These are phyloP conservation scores for Ceratobasidium sp. DNA, from an alignment of 1,284 basidiomycete species.

Conservation along the genomic window DNA sequence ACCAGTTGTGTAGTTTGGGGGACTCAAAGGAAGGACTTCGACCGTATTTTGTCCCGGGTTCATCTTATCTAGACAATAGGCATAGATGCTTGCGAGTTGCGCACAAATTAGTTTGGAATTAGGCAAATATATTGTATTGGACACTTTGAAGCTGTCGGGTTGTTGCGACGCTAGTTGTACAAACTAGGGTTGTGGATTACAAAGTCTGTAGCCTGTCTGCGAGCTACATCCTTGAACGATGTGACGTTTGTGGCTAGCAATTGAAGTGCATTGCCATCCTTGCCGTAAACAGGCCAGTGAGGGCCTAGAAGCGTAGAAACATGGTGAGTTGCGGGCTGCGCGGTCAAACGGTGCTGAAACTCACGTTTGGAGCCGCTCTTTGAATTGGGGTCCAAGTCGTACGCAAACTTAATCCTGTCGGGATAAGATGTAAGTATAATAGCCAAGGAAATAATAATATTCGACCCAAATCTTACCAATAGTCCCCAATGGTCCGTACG, in stretches of 20 bases:
- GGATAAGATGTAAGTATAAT: background rate
- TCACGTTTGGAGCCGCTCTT: conserved; percentile 4
- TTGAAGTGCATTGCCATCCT: conserved; percentile 3
- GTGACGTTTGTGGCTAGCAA: conserved; percentile 28
- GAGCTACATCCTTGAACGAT: conserved; percentile 8
- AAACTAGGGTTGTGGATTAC: conserved; percentile 13
- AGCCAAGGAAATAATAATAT: background rate
- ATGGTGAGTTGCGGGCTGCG: background rate
- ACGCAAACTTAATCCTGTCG: conserved; percentile 35
- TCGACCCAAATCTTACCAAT: background rate
- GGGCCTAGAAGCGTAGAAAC: background rate
- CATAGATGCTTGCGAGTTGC: too few species aligned
- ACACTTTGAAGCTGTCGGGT: background rate
- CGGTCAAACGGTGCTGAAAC: background rate
- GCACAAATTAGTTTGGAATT: too few species aligned
- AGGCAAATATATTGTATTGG: background rate
- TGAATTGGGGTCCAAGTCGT: conserved; percentile 31
- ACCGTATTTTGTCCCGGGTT: too few species aligned
- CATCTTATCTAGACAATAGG: too few species aligned
- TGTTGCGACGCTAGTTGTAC: conserved; percentile 7
- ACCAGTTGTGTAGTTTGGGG: too few species aligned
- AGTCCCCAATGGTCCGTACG: conserved; percentile 21
- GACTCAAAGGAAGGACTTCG: too few species aligned
- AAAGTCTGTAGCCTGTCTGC: conserved; percentile 17
- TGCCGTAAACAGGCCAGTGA: conserved; percentile 24